Percentiles rank a stretch among this genome's conserved stretches.
phyloP scores from a whole-genome alignment of 495 filamentous ascomycete genomes.

The Penicillium samsonianum region DNA sequence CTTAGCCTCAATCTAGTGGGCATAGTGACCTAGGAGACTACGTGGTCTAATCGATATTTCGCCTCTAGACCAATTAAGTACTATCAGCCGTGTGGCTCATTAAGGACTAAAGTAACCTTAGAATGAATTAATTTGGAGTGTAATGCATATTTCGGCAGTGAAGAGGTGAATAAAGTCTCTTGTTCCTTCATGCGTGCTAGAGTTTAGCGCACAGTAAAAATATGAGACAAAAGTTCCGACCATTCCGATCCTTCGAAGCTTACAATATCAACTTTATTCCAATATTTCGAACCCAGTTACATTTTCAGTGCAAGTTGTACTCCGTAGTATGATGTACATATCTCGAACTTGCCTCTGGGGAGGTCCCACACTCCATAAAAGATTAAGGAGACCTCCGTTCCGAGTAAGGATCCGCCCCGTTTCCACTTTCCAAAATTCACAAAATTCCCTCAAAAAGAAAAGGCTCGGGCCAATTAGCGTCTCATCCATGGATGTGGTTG shows the following conservation, averaged over 20 bases:
- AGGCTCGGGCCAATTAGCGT: slow-evolving; percentile 1
- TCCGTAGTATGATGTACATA: not conserved
- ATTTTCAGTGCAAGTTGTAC: not conserved
- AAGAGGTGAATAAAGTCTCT: not conserved
- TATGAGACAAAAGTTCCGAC: not conserved
- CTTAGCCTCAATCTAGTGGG: slow-evolving; percentile 16
- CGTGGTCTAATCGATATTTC: not conserved
- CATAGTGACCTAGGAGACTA: slow-evolving; percentile 13
- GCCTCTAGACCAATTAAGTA: not conserved
- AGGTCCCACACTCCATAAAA: slow-evolving; percentile 5
- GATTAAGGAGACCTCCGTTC: slow-evolving; percentile 12
- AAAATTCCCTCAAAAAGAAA: slow-evolving; percentile 23
- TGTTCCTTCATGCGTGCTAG: too few species aligned
- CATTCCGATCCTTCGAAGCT: too few species aligned
- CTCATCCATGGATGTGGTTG: not conserved
- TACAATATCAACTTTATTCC: too few species aligned
- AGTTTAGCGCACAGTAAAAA: not conserved
- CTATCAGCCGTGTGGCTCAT: not conserved
- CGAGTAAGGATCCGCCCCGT: slow-evolving; percentile 24
- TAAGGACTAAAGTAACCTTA: too few species aligned
- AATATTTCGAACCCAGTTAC: not conserved
- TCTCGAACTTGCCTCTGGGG: not conserved
- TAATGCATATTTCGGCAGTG: not conserved
- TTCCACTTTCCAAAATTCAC: slow-evolving; percentile 24
- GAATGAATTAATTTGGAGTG: not conserved